A percentile compares a stretch with the other conserved stretches of the same genome.
phyloP scores from a whole-genome alignment of 495 filamentous ascomycete genomes.

The Tuber umbilicatum region DNA sequence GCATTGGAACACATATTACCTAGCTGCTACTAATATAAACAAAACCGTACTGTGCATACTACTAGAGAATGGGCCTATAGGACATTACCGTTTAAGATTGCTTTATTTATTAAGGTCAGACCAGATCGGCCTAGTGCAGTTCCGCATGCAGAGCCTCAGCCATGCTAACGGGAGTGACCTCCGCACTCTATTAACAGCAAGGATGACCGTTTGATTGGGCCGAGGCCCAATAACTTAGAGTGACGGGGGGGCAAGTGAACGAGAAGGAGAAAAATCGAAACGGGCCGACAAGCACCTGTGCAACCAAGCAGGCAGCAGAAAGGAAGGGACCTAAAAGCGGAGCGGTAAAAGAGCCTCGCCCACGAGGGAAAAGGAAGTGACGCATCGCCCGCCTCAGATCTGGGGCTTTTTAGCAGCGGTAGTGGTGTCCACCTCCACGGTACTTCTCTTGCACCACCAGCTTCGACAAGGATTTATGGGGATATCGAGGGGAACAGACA shows the following conservation, averaged over 20 bases:
- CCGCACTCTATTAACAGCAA: neutral
- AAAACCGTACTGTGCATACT: neutral
- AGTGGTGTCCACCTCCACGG: neutral
- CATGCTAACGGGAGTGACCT: neutral
- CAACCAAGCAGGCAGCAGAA: neutral
- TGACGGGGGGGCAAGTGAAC: neutral
- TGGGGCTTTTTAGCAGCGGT: neutral
- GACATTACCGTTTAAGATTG: neutral
- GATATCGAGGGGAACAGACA: neutral
- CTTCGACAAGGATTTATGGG: neutral
- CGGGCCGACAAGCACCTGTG: neutral
- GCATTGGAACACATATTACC: neutral
- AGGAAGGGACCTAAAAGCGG: neutral
- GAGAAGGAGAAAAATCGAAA: neutral
- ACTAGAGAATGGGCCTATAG: neutral
- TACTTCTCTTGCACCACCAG: neutral
- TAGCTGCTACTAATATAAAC: neutral
- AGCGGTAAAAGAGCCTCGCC: slow-evolving; percentile 3
- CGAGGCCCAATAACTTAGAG: neutral
- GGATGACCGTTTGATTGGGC: neutral
- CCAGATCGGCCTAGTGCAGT: neutral
- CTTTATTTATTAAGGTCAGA: neutral
- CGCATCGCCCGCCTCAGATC: neutral
- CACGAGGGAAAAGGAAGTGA: neutral
- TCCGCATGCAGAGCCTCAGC: neutral